These are phyloP conservation scores for Solanum rostratum DNA, from an alignment of 257 asterid species.

Conservation along the genomic window DNA sequence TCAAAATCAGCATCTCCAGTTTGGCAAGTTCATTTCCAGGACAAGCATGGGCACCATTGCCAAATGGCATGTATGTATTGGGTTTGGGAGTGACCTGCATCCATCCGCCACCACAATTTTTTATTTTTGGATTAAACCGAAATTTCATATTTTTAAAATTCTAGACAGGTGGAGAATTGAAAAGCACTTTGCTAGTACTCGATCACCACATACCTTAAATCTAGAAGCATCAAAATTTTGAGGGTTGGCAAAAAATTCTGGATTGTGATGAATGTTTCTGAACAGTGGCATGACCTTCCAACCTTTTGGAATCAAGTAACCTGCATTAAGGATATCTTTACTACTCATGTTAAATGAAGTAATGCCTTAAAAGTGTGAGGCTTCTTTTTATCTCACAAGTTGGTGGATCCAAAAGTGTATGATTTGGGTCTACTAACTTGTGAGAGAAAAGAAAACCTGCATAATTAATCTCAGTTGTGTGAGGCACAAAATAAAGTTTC, in stretches of 20 bases:
- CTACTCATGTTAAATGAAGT: not conserved
- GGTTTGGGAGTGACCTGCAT: slow-evolving; percentile 63
- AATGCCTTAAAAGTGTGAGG: not conserved
- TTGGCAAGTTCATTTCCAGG: slow-evolving; percentile 91
- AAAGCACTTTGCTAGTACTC: not conserved
- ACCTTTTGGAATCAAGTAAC: slow-evolving; percentile 82
- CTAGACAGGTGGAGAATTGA: slow-evolving; percentile 10
- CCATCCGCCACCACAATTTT: slow-evolving; percentile 10
- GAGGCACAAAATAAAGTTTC: not conserved
- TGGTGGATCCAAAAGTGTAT: not conserved
- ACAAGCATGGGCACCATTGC: slow-evolving; percentile 84
- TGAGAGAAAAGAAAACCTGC: not conserved
- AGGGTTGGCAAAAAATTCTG: slow-evolving; percentile 67
- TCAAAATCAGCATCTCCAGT: slow-evolving; percentile 56
- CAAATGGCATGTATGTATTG: slow-evolving; percentile 88
- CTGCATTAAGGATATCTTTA: slow-evolving; percentile 18
- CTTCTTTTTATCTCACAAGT: not conserved
- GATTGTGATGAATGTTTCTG: slow-evolving; percentile 88
- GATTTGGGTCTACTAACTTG: not conserved
- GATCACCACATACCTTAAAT: slow-evolving; percentile 46
- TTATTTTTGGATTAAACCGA: not conserved
- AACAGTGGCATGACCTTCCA: slow-evolving; percentile 97
- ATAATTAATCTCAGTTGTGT: not conserved
- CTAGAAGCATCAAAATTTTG: slow-evolving; percentile 64
- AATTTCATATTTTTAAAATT: not conserved